Percentiles rank a stretch among this genome's conserved stretches.
These are phyloP conservation scores for Plectosphaerella cucumerina DNA, from an alignment of 2,329 filamentous ascomycete genomes.

Conservation along the genomic window DNA sequence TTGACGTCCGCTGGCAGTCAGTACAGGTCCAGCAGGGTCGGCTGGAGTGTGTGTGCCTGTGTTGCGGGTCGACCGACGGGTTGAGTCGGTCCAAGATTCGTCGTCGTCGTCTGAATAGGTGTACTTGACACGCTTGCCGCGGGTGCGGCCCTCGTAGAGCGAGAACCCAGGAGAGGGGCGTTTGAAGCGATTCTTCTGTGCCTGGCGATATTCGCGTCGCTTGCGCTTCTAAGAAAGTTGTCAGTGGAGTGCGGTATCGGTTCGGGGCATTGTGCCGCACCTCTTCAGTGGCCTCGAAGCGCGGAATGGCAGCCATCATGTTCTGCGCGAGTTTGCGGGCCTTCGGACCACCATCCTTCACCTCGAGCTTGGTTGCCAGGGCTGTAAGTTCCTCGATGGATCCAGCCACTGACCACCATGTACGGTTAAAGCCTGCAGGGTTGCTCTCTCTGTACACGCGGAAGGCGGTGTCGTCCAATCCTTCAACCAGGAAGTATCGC, in stretches of 20 bases:
- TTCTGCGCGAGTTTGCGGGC: slow-evolving; percentile 73
- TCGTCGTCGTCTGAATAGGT: slow-evolving; percentile 90
- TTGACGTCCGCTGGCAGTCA: slow-evolving; percentile 85
- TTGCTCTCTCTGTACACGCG: slow-evolving; percentile 93
- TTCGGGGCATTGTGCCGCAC: slow-evolving; percentile 35
- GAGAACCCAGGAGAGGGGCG: slow-evolving; percentile 87
- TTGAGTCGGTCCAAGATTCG: slow-evolving; percentile 61
- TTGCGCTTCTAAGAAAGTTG: slow-evolving; percentile 67
- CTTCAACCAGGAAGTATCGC: slow-evolving; percentile 90
- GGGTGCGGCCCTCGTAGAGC: slow-evolving; percentile 90
- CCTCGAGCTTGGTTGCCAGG: slow-evolving; percentile 72
- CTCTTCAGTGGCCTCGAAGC: slow-evolving; percentile 91
- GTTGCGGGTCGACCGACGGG: slow-evolving; percentile 67
- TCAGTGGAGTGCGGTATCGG: neutral
- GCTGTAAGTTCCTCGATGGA: slow-evolving; percentile 79
- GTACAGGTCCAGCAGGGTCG: slow-evolving; percentile 56
- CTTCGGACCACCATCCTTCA: slow-evolving; percentile 73
- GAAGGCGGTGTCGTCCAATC: slow-evolving; percentile 89
- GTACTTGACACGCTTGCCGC: slow-evolving; percentile 94
- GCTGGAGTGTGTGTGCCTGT: slow-evolving; percentile 70
- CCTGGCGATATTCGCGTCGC: slow-evolving; percentile 84
- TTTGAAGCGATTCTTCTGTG: slow-evolving; percentile 81
- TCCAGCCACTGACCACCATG: slow-evolving; percentile 92
- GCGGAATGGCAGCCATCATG: slow-evolving; percentile 75
- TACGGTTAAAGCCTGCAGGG: slow-evolving; percentile 66